Base-by-base conservation (phyloP, 371 early-diverging fungal species). In the Mortierella sp. region DNA sequence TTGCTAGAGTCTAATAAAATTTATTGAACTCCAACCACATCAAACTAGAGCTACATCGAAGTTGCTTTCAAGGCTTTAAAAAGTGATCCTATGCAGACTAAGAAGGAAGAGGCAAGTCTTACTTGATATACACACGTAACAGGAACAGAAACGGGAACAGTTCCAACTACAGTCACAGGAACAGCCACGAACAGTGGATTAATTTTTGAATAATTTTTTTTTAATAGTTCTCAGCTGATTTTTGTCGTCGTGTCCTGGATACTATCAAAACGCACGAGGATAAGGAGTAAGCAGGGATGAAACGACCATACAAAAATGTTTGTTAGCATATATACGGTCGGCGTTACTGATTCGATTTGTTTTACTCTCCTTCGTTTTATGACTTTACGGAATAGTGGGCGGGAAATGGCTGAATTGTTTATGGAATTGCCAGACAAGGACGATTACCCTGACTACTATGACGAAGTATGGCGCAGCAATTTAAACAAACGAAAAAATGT, bases 401-500 rank as follows among this genome's bases (percentile, higher is more conserved):
- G 93, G 10, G 81, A 84, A n/a, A 77, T 94, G 36, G 83, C 91
- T 10, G 95, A 94, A 63, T 83, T 94, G 52, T 98, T 97, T 81
- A 84, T 91, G 57, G 92, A 92, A 43, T 83, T 96, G 15, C 97
- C 97, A 0, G 91, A 90, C 63, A 72, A 86, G 21, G 83, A 87
- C 22, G 92, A 93, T 48, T 97, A 97, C 70, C 97, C 98, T 0
- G 97, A 97, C 72, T 98, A 98, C 79, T 98, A 96, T 84, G 87
- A 89, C 11, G 89, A 92, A 64, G 97, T 97, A 82, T 41, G 28
- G 16, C 9, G 22, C 52, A 52, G 52, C 21, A 21, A 22, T 47
- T 11, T 36, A 45, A 45, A 16, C 52, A 52, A 52, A 16, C 45
- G 16, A 45, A 45, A 45, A 15, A 4, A 3, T 45, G 45, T 45